A percentile compares a stretch with the other conserved stretches of the same genome.
Evolutionary conservation across 129 eudicot species (phyloP).

Genomic region (Gnaphalium uliginosum): DNA sequence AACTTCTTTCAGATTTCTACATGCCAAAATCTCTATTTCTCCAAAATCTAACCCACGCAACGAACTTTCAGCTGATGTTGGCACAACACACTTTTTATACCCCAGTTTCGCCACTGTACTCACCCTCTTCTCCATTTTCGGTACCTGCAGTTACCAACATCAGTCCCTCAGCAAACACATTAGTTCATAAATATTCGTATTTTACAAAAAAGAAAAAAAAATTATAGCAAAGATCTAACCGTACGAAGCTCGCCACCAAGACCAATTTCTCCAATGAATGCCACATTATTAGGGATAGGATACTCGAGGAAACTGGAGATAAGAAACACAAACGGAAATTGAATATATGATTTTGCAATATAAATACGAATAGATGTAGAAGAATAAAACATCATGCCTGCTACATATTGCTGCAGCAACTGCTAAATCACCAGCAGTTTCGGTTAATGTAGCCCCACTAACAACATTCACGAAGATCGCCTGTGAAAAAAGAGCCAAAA

Average conservation of each 20-base stretch:
- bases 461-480: constrained; percentile 76
- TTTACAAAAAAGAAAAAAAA: neutral
- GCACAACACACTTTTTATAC: constrained; percentile 71
- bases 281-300: constrained; percentile 72
- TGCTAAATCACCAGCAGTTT: constrained; percentile 94
- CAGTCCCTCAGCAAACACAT: neutral
- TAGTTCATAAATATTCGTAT: neutral
- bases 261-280: constrained; percentile 94
- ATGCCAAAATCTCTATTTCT: constrained; percentile 63
- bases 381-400: constrained; percentile 49
- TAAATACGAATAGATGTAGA: neutral
- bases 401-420: constrained; percentile 98
- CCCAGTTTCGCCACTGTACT: constrained; percentile 77
- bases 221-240: constrained; percentile 39
- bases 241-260: constrained; percentile 87
- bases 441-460: constrained; percentile 63
- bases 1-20: constrained; percentile 77
- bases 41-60: constrained; percentile 39
- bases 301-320: constrained; percentile 76
- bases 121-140: constrained; percentile 85
- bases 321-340: constrained; percentile 13
- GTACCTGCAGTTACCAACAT: constrained; percentile 43
- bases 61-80: constrained; percentile 48
- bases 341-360: neutral
- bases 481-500: constrained; percentile 33